Percentiles rank a stretch among this genome's conserved stretches.
phyloP scores from a whole-genome alignment of 2,329 filamentous ascomycete genomes.

The Ophiostoma australiae region DNA sequence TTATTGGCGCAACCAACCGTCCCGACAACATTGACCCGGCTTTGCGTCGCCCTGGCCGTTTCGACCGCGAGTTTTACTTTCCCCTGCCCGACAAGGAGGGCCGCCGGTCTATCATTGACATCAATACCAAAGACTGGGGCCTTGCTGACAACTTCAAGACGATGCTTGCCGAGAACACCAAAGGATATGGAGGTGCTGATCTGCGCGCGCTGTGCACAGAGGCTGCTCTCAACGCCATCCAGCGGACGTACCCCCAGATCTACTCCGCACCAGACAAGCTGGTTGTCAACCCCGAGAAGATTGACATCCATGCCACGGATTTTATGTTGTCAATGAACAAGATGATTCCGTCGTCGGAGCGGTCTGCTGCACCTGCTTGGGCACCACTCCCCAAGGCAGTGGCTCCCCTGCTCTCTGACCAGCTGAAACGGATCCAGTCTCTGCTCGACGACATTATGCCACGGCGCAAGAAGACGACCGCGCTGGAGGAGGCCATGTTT shows the following conservation, averaged over 20 bases:
- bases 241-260: constrained; percentile 92
- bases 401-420: constrained; percentile 71
- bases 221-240: constrained; percentile 90
- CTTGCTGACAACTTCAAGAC: constrained; percentile 74
- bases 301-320: constrained; percentile 83
- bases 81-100: constrained; percentile 78
- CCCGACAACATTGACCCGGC: constrained; percentile 96
- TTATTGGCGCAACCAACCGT: constrained; percentile 96
- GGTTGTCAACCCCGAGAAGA: constrained; percentile 76
- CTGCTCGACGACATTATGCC: constrained; percentile 74
- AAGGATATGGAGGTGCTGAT: constrained; percentile 91
- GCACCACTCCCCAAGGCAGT: constrained; percentile 73
- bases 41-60: constrained; percentile 86
- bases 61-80: constrained; percentile 98
- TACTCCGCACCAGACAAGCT: constrained; percentile 88
- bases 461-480: constrained; percentile 77
- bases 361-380: constrained; percentile 79
- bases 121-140: constrained; percentile 93
- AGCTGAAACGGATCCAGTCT: constrained; percentile 63
- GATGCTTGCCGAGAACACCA: constrained; percentile 79
- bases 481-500: constrained; percentile 88
- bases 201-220: constrained; percentile 91
- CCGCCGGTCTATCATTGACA: constrained; percentile 82
- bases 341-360: constrained; percentile 89
- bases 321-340: constrained; percentile 98